Conservation (phyloP, 2,329 filamentous ascomycete species). For the Venturia oleaginea region DNA sequence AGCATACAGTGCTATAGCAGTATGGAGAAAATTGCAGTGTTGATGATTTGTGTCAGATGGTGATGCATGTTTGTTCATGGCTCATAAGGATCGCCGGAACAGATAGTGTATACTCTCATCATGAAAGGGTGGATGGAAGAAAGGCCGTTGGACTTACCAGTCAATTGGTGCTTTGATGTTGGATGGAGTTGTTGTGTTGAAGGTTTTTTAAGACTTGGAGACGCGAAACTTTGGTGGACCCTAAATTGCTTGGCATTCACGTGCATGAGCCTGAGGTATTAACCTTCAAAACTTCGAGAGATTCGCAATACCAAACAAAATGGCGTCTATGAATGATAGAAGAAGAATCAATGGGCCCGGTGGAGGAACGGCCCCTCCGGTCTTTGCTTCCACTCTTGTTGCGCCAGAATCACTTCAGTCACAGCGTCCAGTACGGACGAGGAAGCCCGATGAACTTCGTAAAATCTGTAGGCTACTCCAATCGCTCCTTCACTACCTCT, state of each 20-base stretch:
- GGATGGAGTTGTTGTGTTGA: not conserved
- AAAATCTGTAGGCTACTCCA: constrained; percentile 65
- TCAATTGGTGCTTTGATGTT: not conserved
- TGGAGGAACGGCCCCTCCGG: constrained; percentile 64
- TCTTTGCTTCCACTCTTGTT: constrained; percentile 49
- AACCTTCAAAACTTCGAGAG: not conserved
- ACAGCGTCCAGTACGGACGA: constrained; percentile 44
- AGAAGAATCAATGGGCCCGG: constrained; percentile 83
- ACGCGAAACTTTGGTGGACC: not conserved
- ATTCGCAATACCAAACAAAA: not conserved
- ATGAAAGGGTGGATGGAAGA: constrained; percentile 21
- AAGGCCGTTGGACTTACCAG: not conserved
- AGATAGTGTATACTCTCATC: constrained; percentile 42
- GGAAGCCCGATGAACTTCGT: constrained; percentile 62
- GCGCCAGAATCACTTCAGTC: constrained; percentile 38
- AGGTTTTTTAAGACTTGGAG: not conserved
- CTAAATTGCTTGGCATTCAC: not conserved
- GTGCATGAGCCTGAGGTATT: not conserved
- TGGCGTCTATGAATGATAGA: constrained; percentile 57
- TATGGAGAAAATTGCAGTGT: not conserved
- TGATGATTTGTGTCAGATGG: constrained; percentile 38
- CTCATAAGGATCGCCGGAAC: constrained; percentile 48
- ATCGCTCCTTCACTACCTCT: constrained; percentile 9
- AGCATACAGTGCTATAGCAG: not conserved
- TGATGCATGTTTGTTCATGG: constrained; percentile 53